phyloP scores from a whole-genome alignment of 2,329 filamentous ascomycete species.

The Coniella vitis region DNA sequence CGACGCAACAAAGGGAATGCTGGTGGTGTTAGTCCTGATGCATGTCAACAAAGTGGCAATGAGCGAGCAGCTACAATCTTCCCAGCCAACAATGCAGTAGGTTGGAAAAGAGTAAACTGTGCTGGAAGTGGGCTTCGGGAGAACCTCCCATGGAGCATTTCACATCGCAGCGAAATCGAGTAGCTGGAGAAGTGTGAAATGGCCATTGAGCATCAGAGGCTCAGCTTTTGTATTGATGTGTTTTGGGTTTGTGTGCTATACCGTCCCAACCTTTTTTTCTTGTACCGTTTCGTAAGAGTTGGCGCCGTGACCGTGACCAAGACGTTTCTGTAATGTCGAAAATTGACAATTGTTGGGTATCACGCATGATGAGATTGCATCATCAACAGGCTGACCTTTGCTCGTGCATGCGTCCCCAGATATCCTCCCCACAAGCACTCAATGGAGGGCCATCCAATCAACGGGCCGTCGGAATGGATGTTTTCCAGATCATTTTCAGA shows the following conservation, averaged over 20 bases:
- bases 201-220: conserved; percentile 59
- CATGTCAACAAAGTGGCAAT: too few species aligned
- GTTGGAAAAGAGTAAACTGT: neutral
- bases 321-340: conserved; percentile 3
- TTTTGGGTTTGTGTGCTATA: conserved; percentile 21
- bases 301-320: conserved; percentile 22
- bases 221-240: conserved; percentile 28
- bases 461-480: too few species aligned
- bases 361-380: conserved; percentile 3
- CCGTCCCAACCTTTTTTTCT: conserved; percentile 13
- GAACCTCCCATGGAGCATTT: conserved; percentile 70
- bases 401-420: conserved; percentile 5
- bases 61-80: too few species aligned
- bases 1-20: too few species aligned
- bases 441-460: neutral
- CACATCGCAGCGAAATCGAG: conserved; percentile 43
- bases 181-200: conserved; percentile 47
- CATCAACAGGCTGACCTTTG: conserved; percentile 13
- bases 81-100: conserved; percentile 4
- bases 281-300: conserved; percentile 14
- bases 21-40: too few species aligned
- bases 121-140: conserved; percentile 53
- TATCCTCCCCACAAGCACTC: conserved; percentile 15
- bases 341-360: conserved; percentile 3
- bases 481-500: neutral